phyloP scores from a whole-genome alignment of 305 asterid genomes.

The Solanum hybrid region DNA sequence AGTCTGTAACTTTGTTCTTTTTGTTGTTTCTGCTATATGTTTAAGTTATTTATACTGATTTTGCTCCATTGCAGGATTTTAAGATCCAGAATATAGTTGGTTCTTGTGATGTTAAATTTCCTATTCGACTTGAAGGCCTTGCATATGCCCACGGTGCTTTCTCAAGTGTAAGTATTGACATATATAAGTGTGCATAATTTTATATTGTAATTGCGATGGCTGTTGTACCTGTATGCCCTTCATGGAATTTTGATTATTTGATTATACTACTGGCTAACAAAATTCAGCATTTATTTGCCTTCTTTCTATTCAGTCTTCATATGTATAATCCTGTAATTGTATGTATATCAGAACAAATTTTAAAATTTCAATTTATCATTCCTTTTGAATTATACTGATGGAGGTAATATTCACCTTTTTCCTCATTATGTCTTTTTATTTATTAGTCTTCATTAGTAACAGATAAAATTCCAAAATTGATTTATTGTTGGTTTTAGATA shows the following conservation, averaged over 20 bases:
- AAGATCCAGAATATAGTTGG: slow-evolving; percentile 84
- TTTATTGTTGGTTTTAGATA: background rate
- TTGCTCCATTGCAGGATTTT: slow-evolving; percentile 39
- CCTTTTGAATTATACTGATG: background rate
- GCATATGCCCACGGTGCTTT: slow-evolving; percentile 83
- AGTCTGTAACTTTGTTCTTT: background rate
- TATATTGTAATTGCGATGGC: background rate
- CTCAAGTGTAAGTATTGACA: slow-evolving; percentile 55
- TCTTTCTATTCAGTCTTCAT: background rate
- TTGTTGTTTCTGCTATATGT: slow-evolving; percentile 4
- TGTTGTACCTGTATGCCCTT: background rate
- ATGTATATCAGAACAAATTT: background rate
- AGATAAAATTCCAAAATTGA: background rate
- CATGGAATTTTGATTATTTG: background rate
- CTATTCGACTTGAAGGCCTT: slow-evolving; percentile 75
- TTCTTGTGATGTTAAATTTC: slow-evolving; percentile 76
- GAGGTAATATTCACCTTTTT: background rate
- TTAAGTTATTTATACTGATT: background rate
- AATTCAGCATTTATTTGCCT: background rate
- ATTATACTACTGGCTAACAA: background rate
- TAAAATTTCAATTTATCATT: background rate
- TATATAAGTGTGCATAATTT: background rate
- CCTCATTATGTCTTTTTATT: background rate
- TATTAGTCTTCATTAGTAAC: background rate
- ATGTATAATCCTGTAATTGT: background rate